Base-by-base conservation (phyloP, 2,329 filamentous ascomycete species). In the Alternaria incomplexa region DNA sequence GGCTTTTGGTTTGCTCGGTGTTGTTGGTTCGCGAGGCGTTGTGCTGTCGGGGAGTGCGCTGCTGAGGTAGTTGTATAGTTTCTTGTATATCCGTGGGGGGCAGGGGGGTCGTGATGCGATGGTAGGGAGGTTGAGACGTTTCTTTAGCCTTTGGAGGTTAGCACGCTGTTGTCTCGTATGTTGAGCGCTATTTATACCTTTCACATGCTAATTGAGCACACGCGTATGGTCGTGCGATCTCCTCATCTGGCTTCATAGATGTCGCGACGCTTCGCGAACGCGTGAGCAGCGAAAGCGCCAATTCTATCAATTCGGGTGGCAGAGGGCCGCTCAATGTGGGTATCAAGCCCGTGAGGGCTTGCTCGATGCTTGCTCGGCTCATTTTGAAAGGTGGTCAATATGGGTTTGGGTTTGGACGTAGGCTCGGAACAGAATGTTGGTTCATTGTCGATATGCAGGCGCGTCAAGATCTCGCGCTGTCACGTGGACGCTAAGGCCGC, bases 11-110 rank as follows among this genome's bases (percentile, higher is more conserved):
- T 78, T 79, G 5, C 73, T 81, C 66, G 76, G 73, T 23, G 72
- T 79, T 32, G 74, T 69, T 9, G 73, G 77, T 7, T 73, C 74
- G n/a, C 69, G 64, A 13, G 67, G 45, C 12, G 65, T 59, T 26
- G 67, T 65, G 17, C 73, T 57, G 7, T 79, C 82, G 13, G 86
- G 85, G 6, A 98, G 83, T 44, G 90, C 89, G 58, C 88, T 88
- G 70, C 95, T 90, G 63, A 98, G 88, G 76, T 95, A 93, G 30
- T 83, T 83, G 78, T 94, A 96, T 40, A 98, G 85, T 62, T 93
- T 92, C 73, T 91, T 92, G 83, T 98, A 98, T 56, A 93, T 73
- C 23, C 75, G 77, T 3, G 77, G 76, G 4, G 77, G 76, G 36
- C 77, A 79, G 23, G 77, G 77, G 8, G 77, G 77, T 12, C 76